Evolutionary conservation across 345 rosid species (phyloP).

Genomic region (Eucalyptus regnans): DNA sequence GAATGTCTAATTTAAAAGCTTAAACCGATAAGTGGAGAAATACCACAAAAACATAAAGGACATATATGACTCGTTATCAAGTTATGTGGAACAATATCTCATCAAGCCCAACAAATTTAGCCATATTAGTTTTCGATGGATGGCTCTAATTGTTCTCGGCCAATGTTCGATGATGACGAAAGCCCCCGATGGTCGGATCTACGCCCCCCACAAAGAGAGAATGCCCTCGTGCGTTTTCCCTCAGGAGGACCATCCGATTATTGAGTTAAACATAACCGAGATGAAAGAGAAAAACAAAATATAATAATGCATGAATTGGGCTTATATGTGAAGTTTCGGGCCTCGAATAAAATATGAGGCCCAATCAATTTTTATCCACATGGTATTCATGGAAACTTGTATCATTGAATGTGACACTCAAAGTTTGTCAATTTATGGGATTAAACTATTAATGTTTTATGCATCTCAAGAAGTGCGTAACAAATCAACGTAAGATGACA

Average conservation of each 20-base stretch:
- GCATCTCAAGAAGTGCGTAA: background rate
- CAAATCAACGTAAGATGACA: background rate
- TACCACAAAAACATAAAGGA: too few species aligned
- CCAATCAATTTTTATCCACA: background rate
- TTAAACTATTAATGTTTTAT: background rate
- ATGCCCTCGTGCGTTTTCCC: background rate
- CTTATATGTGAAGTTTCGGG: background rate
- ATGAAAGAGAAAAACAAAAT: background rate
- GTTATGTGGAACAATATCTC: too few species aligned
- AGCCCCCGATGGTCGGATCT: background rate
- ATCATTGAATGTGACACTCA: background rate
- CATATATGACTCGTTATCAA: too few species aligned
- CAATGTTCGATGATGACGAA: background rate
- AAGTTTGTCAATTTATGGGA: background rate
- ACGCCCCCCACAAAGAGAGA: background rate
- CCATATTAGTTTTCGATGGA: background rate
- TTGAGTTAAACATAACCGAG: background rate
- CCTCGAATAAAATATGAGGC: background rate
- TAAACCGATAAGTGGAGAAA: background rate
- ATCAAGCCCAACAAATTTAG: background rate
- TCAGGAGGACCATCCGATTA: background rate
- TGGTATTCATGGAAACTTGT: background rate
- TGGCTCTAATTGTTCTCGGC: background rate
- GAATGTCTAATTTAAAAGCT: too few species aligned
- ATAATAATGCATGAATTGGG: background rate